Evolutionary conservation across 768 basidiomycete genomes (phyloP).

Genomic region (Xerocomus brunneocitrinus): DNA sequence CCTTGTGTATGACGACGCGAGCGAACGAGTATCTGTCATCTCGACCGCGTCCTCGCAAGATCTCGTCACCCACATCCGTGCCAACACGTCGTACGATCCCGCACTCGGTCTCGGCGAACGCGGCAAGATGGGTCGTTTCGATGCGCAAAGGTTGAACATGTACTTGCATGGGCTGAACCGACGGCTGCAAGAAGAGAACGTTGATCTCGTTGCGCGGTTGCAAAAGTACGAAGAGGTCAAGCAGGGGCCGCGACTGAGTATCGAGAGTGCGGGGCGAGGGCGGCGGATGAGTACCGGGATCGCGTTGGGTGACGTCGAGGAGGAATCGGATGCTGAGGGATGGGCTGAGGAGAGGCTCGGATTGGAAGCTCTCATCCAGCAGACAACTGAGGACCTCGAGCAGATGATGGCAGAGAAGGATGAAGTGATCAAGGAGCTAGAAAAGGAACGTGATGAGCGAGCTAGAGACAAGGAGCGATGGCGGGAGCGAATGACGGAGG

Average conservation of each 20-base stretch:
- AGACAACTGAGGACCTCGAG: conserved; percentile 30
- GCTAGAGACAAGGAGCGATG: conserved; percentile 63
- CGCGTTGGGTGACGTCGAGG: conserved; percentile 55
- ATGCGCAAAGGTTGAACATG: conserved; percentile 78
- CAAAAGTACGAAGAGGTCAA: conserved; percentile 48
- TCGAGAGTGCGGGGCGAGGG: conserved; percentile 32
- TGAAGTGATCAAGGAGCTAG: conserved; percentile 42
- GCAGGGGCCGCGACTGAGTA: conserved; percentile 24
- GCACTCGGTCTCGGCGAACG: conserved; percentile 68
- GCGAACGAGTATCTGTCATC: conserved; percentile 63
- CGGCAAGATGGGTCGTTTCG: conserved; percentile 72
- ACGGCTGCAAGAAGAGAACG: conserved; percentile 81
- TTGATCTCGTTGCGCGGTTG: conserved; percentile 53
- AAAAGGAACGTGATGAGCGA: conserved; percentile 54
- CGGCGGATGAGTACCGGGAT: conserved; percentile 51
- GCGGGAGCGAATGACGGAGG: conserved; percentile 66
- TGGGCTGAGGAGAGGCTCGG: conserved; percentile 70
- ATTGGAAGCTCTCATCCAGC: conserved; percentile 44
- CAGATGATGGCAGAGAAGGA: conserved; percentile 45
- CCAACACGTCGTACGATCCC: conserved; percentile 87
- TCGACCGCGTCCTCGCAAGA: conserved; percentile 88
- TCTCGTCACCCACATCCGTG: conserved; percentile 69
- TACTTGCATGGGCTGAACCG: conserved; percentile 85
- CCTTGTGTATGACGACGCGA: conserved; percentile 38
- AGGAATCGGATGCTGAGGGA: conserved; percentile 57